These are phyloP conservation scores for Melanogaster broomeanus DNA, from an alignment of 768 basidiomycete species.

Conservation along the genomic window DNA sequence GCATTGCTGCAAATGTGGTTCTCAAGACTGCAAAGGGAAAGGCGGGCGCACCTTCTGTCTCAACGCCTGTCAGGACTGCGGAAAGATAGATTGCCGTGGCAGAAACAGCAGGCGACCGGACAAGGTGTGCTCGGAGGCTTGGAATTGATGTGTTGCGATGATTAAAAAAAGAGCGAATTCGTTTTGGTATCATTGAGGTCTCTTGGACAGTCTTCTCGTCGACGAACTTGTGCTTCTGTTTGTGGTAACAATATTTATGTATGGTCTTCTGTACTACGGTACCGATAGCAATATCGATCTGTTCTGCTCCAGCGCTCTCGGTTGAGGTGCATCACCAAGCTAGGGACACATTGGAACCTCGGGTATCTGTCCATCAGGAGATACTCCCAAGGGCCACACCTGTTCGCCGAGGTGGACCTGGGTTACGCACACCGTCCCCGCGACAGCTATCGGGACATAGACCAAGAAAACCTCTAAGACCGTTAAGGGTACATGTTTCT, in stretches of 20 bases:
- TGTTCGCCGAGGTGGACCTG: no score
- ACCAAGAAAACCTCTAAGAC: not conserved
- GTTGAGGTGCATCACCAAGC: no score
- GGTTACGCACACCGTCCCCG: no score
- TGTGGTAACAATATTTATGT: constrained; percentile 11
- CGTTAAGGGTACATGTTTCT: no score
- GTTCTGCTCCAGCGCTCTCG: not conserved
- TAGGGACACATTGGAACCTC: no score
- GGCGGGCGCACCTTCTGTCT: constrained; percentile 74
- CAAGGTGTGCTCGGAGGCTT: constrained; percentile 66
- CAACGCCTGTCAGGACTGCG: constrained; percentile 80
- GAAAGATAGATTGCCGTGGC: constrained; percentile 76
- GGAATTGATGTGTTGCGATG: constrained; percentile 25
- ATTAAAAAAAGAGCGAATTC: not conserved
- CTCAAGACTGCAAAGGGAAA: constrained; percentile 81
- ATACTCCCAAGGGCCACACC: no score
- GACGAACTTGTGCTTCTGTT: not conserved
- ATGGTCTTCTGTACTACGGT: not conserved
- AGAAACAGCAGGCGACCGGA: constrained; percentile 79
- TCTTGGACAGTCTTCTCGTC: not conserved
- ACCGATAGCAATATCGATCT: constrained; percentile 6
- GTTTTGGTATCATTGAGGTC: not conserved
- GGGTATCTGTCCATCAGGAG: no score
- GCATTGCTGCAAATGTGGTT: constrained; percentile 84
- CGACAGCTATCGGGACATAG: not conserved